phyloP scores from a whole-genome alignment of 805 yeast genomes.

The Vanderwaltozyma tropicalis region DNA sequence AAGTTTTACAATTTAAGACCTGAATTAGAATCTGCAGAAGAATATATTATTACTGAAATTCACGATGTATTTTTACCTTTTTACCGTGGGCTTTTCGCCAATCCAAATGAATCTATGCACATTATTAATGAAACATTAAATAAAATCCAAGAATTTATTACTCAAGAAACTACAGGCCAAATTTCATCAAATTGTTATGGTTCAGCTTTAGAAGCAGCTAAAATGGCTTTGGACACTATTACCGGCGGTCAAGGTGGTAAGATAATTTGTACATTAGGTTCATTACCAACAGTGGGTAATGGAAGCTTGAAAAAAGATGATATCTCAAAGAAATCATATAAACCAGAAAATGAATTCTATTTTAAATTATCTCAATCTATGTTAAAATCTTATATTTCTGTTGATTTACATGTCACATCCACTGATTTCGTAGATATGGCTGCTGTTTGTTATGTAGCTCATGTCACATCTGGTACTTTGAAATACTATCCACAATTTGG shows the following conservation, averaged over 20 bases:
- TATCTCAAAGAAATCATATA: slow-evolving; percentile 41
- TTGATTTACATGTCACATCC: slow-evolving; percentile 67
- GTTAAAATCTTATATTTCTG: slow-evolving; percentile 50
- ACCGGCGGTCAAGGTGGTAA: slow-evolving; percentile 68
- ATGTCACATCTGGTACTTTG: slow-evolving; percentile 61
- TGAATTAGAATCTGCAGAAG: slow-evolving; percentile 43
- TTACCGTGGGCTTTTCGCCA: slow-evolving; percentile 65
- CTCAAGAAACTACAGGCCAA: slow-evolving; percentile 20
- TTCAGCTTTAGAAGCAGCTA: slow-evolving; percentile 63
- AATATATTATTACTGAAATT: slow-evolving; percentile 56
- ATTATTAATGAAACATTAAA: slow-evolving; percentile 61
- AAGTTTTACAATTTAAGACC: slow-evolving; percentile 65
- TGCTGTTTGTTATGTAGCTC: slow-evolving; percentile 54
- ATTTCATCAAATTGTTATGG: slow-evolving; percentile 61
- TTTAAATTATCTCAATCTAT: slow-evolving; percentile 47
- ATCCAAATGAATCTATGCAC: slow-evolving; percentile 54
- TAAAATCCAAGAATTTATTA: slow-evolving; percentile 32
- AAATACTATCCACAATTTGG: slow-evolving; percentile 58
- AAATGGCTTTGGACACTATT: slow-evolving; percentile 43
- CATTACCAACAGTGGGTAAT: slow-evolving; percentile 73
- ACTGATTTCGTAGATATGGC: slow-evolving; percentile 59
- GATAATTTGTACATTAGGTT: slow-evolving; percentile 53
- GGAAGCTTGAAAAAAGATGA: slow-evolving; percentile 45
- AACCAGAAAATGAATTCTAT: slow-evolving; percentile 54
- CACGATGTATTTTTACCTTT: slow-evolving; percentile 61